phyloP scores from a whole-genome alignment of 2,329 filamentous ascomycete species.

The Sporothrix luriei region DNA sequence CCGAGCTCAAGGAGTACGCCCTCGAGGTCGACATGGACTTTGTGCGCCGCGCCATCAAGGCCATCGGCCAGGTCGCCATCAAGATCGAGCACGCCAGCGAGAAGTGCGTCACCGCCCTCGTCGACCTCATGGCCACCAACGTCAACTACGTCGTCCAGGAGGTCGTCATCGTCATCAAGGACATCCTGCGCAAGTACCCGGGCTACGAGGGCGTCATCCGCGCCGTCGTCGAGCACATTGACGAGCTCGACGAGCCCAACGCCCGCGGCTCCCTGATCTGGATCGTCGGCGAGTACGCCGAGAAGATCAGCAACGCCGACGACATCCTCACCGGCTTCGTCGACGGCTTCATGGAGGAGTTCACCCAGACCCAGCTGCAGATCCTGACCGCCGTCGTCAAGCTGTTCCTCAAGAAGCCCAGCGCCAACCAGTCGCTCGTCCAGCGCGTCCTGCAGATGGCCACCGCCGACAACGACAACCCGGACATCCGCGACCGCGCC shows the following conservation, averaged over 20 bases:
- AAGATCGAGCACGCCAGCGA: slow-evolving; percentile 96
- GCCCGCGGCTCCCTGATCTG: slow-evolving; percentile 91
- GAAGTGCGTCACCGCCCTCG: slow-evolving; percentile 89
- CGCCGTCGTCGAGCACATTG: slow-evolving; percentile 92
- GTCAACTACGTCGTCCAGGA: slow-evolving; percentile 99
- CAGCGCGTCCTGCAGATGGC: slow-evolving; percentile 93
- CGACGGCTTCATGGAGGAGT: slow-evolving; percentile 93
- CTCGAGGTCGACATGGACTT: slow-evolving; percentile 99
- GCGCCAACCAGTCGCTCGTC: slow-evolving; percentile 85
- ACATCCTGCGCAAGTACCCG: slow-evolving; percentile 95
- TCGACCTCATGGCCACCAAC: slow-evolving; percentile 95
- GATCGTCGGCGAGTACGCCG: slow-evolving; percentile 98
- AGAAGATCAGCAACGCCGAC: slow-evolving; percentile 98
- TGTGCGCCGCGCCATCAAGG: slow-evolving; percentile 88
- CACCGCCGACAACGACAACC: slow-evolving; percentile 94
- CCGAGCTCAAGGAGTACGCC: slow-evolving; percentile 95
- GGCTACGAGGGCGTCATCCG: slow-evolving; percentile 98
- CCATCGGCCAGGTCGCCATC: slow-evolving; percentile 96
- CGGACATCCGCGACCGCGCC: slow-evolving; percentile 92
- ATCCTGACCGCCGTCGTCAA: slow-evolving; percentile 97
- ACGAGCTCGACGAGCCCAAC: slow-evolving; percentile 92
- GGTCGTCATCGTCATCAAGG: slow-evolving; percentile 97
- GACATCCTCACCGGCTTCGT: slow-evolving; percentile 91
- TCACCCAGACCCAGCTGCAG: slow-evolving; percentile 97
- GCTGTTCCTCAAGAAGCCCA: slow-evolving; percentile 94